These are phyloP conservation scores for Taphrina wiesneri DNA, from an alignment of 1,139 yeast species.

Conservation along the genomic window DNA sequence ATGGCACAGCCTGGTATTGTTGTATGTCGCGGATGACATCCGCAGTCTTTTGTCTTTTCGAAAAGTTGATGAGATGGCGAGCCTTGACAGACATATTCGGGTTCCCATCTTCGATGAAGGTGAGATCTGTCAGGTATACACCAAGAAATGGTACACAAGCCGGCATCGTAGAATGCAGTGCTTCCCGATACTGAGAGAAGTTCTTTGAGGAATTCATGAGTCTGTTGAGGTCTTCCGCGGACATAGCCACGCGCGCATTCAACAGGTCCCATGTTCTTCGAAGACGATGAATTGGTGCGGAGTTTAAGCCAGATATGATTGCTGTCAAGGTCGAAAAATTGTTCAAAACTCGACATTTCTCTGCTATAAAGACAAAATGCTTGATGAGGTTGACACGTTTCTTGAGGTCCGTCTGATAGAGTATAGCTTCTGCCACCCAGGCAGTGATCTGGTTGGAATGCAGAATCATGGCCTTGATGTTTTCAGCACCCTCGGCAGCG, in stretches of 20 bases:
- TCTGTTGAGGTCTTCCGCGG: conserved; percentile 70
- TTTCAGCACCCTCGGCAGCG: conserved; percentile 51
- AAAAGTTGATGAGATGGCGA: conserved; percentile 67
- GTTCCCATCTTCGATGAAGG: conserved; percentile 91
- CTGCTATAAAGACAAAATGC: conserved; percentile 56
- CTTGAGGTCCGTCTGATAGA: conserved; percentile 61
- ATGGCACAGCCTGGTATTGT: conserved; percentile 65
- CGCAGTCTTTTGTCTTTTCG: conserved; percentile 73
- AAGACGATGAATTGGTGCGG: conserved; percentile 84
- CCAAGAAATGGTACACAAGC: conserved; percentile 96
- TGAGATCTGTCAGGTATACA: conserved; percentile 82
- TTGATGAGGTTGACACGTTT: conserved; percentile 70
- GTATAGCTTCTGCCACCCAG: conserved; percentile 77
- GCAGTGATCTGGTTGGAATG: conserved; percentile 60
- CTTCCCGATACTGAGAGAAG: conserved; percentile 82
- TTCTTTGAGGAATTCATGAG: conserved; percentile 87
- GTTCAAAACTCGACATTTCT: conserved; percentile 65
- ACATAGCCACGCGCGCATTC: conserved; percentile 55
- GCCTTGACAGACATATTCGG: conserved; percentile 64
- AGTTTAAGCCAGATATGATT: conserved; percentile 79
- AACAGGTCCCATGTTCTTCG: conserved; percentile 81
- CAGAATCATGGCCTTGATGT: conserved; percentile 41
- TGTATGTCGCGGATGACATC: conserved; percentile 76
- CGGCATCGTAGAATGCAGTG: conserved; percentile 67
- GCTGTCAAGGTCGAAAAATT: conserved; percentile 95